Percentiles rank a stretch among this genome's conserved stretches.
Conservation (phyloP, 139 green algal species). For the Nannochloris sp. region DNA sequence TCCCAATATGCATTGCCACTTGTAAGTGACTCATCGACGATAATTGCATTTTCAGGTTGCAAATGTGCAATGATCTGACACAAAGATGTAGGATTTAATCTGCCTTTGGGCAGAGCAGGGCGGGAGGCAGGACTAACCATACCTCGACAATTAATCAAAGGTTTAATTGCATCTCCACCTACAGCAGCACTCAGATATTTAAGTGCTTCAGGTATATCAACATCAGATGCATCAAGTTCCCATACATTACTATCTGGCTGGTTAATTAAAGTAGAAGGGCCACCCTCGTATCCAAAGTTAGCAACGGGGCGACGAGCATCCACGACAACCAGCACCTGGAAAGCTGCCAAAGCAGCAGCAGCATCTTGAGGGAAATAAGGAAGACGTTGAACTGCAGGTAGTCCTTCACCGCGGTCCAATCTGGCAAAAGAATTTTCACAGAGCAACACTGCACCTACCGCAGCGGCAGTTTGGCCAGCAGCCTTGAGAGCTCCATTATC, state of each 20-base stretch:
- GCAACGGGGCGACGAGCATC: slow-evolving; percentile 63
- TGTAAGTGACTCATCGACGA: slow-evolving; percentile 88
- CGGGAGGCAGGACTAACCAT: slow-evolving; percentile 29
- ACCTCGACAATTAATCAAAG: slow-evolving; percentile 62
- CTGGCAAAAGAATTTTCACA: slow-evolving; percentile 71
- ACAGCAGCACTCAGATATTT: slow-evolving; percentile 30
- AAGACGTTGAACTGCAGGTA: slow-evolving; percentile 49
- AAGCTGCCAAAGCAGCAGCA: slow-evolving; percentile 47
- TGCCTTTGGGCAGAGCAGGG: slow-evolving; percentile 14
- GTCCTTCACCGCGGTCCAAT: slow-evolving; percentile 61
- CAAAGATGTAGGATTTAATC: slow-evolving; percentile 47
- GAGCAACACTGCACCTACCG: slow-evolving; percentile 43
- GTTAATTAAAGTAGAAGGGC: slow-evolving; percentile 43
- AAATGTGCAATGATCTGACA: slow-evolving; percentile 60
- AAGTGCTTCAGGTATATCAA: slow-evolving; percentile 34
- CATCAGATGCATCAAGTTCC: slow-evolving; percentile 54
- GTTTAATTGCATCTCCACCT: slow-evolving; percentile 28
- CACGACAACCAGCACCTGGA: slow-evolving; percentile 59
- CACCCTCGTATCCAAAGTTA: slow-evolving; percentile 80
- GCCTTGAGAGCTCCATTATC: slow-evolving; percentile 34
- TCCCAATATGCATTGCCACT: slow-evolving; percentile 74
- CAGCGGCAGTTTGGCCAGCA: slow-evolving; percentile 54
- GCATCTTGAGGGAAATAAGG: slow-evolving; percentile 80
- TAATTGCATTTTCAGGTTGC: slow-evolving; percentile 57
- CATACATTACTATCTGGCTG: slow-evolving; percentile 48